Percentiles rank a stretch among this genome's conserved stretches.
These are phyloP conservation scores for Casuarina equisetifolia DNA, from an alignment of 306 rosid genomes.

Conservation along the genomic window DNA sequence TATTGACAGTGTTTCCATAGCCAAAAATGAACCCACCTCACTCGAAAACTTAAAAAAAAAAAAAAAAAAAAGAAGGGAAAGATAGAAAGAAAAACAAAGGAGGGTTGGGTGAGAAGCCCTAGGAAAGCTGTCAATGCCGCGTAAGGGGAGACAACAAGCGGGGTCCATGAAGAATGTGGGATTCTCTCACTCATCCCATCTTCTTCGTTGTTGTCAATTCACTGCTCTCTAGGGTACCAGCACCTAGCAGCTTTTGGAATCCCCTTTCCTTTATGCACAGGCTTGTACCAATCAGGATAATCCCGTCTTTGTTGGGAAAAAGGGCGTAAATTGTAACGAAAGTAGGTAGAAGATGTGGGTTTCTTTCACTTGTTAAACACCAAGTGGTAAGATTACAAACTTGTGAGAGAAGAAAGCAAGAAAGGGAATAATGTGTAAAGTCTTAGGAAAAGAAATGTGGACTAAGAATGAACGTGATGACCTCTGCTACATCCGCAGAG, in stretches of 20 bases:
- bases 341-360: too few species aligned
- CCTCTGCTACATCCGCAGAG: background rate
- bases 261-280: too few species aligned
- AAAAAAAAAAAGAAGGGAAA: background rate
- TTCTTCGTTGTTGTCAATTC: conserved; percentile 45
- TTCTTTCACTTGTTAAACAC: background rate
- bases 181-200: conserved; percentile 39
- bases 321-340: too few species aligned
- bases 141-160: conserved; percentile 59
- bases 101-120: conserved; percentile 22
- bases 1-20: conserved; percentile 15
- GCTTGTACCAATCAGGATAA: too few species aligned
- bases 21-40: background rate
- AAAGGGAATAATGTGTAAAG: too few species aligned
- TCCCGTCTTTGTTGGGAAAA: too few species aligned
- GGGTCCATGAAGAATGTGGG: conserved; percentile 63
- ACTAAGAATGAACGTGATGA: too few species aligned
- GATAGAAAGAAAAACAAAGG: background rate
- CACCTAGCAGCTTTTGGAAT: too few species aligned
- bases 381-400: background rate
- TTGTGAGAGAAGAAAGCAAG: too few species aligned
- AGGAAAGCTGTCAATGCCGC: conserved; percentile 49
- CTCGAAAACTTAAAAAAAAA: conserved; percentile 12
- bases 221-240: conserved; percentile 15
- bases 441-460: too few species aligned